Conservation (phyloP, 2,329 filamentous ascomycete species). For the Tolypocladium album region DNA sequence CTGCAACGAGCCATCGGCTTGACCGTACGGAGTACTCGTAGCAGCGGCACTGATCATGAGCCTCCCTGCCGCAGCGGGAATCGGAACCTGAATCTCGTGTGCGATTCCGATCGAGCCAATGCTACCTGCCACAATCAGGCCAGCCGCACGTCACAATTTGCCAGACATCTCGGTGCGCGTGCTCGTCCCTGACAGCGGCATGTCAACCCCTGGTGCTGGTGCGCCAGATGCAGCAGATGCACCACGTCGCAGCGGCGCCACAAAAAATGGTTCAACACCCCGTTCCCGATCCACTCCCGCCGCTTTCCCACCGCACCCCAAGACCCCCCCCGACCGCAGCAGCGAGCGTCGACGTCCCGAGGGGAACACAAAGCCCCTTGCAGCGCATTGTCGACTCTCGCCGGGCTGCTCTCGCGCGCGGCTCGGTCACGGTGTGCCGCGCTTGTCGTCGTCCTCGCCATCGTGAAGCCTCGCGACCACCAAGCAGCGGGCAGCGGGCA, state of each 20-base stretch:
- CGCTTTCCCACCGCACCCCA: background rate
- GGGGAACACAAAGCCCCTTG: background rate
- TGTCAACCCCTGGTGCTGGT: background rate
- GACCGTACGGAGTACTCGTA: no score
- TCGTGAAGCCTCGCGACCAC: background rate
- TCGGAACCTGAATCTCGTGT: background rate
- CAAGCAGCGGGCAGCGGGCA: background rate
- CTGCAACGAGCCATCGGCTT: no score
- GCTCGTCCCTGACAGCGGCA: background rate
- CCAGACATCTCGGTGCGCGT: background rate
- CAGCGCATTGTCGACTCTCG: background rate
- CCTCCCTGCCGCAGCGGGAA: background rate
- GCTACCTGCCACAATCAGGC: background rate
- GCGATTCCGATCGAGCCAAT: background rate
- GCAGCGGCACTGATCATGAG: background rate
- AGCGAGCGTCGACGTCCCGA: background rate
- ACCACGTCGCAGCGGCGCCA: background rate
- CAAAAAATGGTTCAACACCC: background rate
- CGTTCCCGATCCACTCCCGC: background rate
- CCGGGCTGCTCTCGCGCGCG: background rate
- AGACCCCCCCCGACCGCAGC: background rate
- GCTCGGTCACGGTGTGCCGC: background rate
- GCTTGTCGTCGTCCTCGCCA: background rate
- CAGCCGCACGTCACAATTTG: background rate
- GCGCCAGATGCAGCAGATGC: background rate